Percentiles rank a stretch among this genome's conserved stretches.
phyloP scores from a whole-genome alignment of 345 rosid species.

The Streptanthus diversifolius region DNA sequence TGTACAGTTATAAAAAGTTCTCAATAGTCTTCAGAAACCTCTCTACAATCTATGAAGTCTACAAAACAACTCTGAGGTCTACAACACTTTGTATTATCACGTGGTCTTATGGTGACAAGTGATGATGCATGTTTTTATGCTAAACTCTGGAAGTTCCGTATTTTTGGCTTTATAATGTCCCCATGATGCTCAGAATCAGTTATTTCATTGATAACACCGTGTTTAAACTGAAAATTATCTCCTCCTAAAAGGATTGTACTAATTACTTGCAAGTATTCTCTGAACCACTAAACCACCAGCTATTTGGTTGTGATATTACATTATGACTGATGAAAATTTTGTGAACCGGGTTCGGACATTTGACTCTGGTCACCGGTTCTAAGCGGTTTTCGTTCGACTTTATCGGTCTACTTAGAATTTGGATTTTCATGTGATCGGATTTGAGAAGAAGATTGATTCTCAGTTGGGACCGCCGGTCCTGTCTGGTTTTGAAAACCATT shows the following conservation, averaged over 20 bases:
- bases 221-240: too few relatives aligned
- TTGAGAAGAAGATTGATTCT: neutral
- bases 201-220: too few relatives aligned
- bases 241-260: too few relatives aligned
- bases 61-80: neutral
- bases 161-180: too few relatives aligned
- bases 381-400: neutral
- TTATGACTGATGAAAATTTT: too few relatives aligned
- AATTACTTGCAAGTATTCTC: too few relatives aligned
- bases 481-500: neutral
- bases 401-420: neutral
- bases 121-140: neutral
- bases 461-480: neutral
- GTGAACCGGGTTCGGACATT: neutral
- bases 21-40: neutral
- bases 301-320: too few relatives aligned
- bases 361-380: neutral
- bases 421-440: neutral
- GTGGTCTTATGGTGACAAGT: neutral
- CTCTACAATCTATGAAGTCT: neutral
- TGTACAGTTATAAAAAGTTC: neutral
- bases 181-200: too few relatives aligned
- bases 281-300: too few relatives aligned
- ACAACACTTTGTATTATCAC: neutral
- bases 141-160: too few relatives aligned